Conservation (phyloP, 805 yeast species). For the Candida michaelii region DNA sequence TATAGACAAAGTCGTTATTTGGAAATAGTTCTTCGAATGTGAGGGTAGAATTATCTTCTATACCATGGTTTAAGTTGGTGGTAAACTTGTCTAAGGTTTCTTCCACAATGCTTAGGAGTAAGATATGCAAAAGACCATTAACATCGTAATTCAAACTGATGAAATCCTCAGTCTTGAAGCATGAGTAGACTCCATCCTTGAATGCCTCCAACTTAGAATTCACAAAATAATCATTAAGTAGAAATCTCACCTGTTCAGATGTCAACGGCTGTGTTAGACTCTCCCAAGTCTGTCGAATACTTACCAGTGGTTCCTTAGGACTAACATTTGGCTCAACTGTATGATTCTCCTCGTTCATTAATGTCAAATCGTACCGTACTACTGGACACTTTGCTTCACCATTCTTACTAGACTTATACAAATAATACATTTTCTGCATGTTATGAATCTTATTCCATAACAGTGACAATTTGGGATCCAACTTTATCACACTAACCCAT, state of each 20-base stretch:
- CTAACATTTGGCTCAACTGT: too few species aligned
- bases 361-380: constrained; percentile 38
- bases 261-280: not conserved
- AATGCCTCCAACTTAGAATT: not conserved
- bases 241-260: constrained; percentile 19
- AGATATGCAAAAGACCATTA: constrained; percentile 12
- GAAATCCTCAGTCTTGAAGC: not conserved
- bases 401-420: constrained; percentile 28
- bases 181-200: not conserved
- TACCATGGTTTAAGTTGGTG: constrained; percentile 6
- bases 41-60: constrained; percentile 11
- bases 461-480: constrained; percentile 41
- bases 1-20: constrained; percentile 13
- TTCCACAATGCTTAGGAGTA: constrained; percentile 32
- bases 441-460: constrained; percentile 42
- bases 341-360: constrained; percentile 21
- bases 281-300: constrained; percentile 1
- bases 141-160: not conserved
- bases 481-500: constrained; percentile 39
- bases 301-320: too few species aligned
- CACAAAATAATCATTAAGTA: constrained; percentile 27
- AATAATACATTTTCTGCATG: constrained; percentile 40
- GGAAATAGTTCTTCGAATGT: constrained; percentile 26
- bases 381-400: constrained; percentile 34
- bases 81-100: constrained; percentile 27